phyloP scores from a whole-genome alignment of 2,329 filamentous ascomycete genomes.

The Aspergillus pseudotamarii region DNA sequence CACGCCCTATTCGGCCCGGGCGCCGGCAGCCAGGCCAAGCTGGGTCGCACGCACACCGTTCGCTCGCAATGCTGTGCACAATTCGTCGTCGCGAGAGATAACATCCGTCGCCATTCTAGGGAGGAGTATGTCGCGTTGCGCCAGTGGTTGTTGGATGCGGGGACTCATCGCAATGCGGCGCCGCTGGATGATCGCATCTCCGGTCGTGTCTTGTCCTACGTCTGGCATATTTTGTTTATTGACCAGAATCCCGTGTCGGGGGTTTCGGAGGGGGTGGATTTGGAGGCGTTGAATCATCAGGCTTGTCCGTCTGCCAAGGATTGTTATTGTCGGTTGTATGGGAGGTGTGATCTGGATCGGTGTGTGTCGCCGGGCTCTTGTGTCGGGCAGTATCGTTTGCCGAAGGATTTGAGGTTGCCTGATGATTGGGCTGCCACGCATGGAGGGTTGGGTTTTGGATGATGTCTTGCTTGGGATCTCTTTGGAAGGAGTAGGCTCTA shows the following conservation, averaged over 20 bases:
- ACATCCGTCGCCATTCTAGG: conserved; percentile 52
- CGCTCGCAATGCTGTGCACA: conserved; percentile 59
- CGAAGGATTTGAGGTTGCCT: conserved; percentile 41
- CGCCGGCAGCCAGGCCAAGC: conserved; percentile 10
- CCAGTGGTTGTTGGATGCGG: conserved; percentile 55
- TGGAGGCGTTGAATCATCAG: conserved; percentile 40
- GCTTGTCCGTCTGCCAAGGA: conserved; percentile 43
- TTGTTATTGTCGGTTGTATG: conserved; percentile 51
- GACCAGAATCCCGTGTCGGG: conserved; percentile 10
- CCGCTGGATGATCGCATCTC: conserved; percentile 47
- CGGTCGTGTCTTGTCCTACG: conserved; percentile 52
- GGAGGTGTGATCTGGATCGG: conserved; percentile 39
- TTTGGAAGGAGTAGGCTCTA: too few relatives aligned
- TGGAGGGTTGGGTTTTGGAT: conserved; percentile 5
- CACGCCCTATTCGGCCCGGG: conserved; percentile 38
- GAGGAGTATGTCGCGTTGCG: conserved; percentile 57
- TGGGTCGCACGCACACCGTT: conserved; percentile 40
- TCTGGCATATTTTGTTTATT: conserved; percentile 56
- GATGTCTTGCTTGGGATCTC: background rate
- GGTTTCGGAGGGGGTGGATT: conserved; percentile 28
- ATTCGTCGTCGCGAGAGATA: conserved; percentile 55
- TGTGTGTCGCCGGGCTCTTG: conserved; percentile 39
- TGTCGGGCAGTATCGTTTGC: conserved; percentile 44
- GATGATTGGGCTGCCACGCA: conserved; percentile 37
- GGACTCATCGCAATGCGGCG: conserved; percentile 30